Base-by-base conservation (phyloP, 768 basidiomycete species). In the Clitopilus hobsonii region DNA sequence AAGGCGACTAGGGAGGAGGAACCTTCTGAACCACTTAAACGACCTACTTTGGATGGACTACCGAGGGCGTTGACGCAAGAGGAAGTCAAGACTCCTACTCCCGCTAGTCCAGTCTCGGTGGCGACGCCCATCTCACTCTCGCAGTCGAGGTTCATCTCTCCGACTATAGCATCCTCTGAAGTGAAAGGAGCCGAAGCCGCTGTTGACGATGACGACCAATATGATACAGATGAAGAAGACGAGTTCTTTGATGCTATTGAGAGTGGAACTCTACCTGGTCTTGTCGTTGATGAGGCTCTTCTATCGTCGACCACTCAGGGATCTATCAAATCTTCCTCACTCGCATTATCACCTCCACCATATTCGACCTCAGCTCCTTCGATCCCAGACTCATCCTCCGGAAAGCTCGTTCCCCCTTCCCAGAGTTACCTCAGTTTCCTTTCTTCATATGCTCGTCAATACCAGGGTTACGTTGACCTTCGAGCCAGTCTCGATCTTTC, bases 201-300 rank as follows among this genome's bases (percentile, higher is more conserved):
- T 25, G 65, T 51, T 58, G 63, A n/a, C n/a, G n/a, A 66, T 58
- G 54, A 52, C 52, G 61, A 57, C 8, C 57, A 63, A 14, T 51
- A 68, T 14, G 76, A 75, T 8, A 88, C 87, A 0, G 89, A 90
- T 62, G 89, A 91, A 38, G 89, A 94, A 64, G 96, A 98, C 70
- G 94, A 98, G 69, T 98, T 98, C 70, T 98, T 96, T 65, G 96
- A 98, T 67, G 95, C 96, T 26, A 94, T 98, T 63, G 95, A 98
- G 65, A 70, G 84, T 14, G 88, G 88, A 48, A 84, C 77, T 38
- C 71, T 95, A 0, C 89, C 91, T 4, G 91, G 88, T 62, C 75
- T 95, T 14, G 71, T 88, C 24, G 78, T 95, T 16, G 80, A 83
- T 49, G 78, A 85, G 24, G 76, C 80, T 11, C 76, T 92, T n/a